These are phyloP conservation scores for Penicillium argentinense DNA, from an alignment of 495 filamentous ascomycete genomes.

Conservation along the genomic window DNA sequence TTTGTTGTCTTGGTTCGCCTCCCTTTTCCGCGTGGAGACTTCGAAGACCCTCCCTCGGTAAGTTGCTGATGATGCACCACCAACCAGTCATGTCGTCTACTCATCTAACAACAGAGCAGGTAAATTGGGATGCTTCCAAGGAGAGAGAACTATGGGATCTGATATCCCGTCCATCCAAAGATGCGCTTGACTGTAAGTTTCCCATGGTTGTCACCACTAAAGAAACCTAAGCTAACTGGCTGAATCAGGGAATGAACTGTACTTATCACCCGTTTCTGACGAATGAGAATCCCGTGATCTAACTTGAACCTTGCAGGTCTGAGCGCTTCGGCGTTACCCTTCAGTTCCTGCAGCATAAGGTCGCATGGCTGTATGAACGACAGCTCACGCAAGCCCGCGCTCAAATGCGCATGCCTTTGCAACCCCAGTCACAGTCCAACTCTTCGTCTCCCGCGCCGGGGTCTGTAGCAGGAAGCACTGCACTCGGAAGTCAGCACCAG, in stretches of 20 bases:
- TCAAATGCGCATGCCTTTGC: constrained; percentile 74
- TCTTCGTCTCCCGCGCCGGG: constrained; percentile 49
- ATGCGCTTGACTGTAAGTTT: constrained; percentile 77
- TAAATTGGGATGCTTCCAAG: constrained; percentile 75
- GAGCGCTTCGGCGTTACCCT: constrained; percentile 71
- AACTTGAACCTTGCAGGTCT: constrained; percentile 43
- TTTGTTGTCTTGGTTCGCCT: constrained; percentile 83
- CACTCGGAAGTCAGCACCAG: constrained; percentile 57
- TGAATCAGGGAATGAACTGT: constrained; percentile 77
- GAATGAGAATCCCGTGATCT: neutral
- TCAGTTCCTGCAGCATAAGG: constrained; percentile 89
- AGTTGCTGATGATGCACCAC: constrained; percentile 20
- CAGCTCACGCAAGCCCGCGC: constrained; percentile 85
- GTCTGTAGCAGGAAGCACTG: constrained; percentile 48
- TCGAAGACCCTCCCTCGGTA: constrained; percentile 87
- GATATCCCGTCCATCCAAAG: constrained; percentile 71
- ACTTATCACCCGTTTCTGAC: constrained; percentile 27
- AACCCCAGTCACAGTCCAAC: constrained; percentile 33
- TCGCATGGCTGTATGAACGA: constrained; percentile 90
- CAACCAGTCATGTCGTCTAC: neutral
- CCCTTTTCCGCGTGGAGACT: constrained; percentile 82
- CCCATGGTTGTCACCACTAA: neutral
- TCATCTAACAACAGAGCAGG: constrained; percentile 37
- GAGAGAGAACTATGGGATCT: constrained; percentile 89
- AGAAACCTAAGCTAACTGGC: constrained; percentile 30